Percentiles rank a stretch among this genome's conserved stretches.
phyloP scores from a whole-genome alignment of 2,329 filamentous ascomycete species.

The Xylariaceae sp. region DNA sequence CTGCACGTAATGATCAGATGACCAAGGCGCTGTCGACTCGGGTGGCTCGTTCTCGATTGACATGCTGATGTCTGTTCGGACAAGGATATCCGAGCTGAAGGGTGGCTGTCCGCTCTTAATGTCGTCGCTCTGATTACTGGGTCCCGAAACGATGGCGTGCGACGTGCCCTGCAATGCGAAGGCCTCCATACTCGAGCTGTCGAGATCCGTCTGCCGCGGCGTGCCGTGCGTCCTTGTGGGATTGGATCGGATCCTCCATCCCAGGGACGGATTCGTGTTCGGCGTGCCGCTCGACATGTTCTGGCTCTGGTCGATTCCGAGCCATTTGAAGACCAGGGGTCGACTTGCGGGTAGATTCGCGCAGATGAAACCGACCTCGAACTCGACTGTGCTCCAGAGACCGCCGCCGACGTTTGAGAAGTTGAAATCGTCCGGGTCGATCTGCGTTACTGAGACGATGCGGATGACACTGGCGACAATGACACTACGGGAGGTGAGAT shows the following conservation, averaged over 20 bases:
- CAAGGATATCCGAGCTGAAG: conserved; percentile 25
- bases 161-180: conserved; percentile 20
- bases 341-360: conserved; percentile 27
- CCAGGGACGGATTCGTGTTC: conserved; percentile 25
- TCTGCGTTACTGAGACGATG: conserved; percentile 27
- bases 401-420: conserved; percentile 27
- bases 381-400: conserved; percentile 30
- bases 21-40: conserved; percentile 10
- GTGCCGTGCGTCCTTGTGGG: conserved; percentile 22
- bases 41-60: conserved; percentile 21
- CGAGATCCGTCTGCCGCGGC: conserved; percentile 20
- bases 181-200: conserved; percentile 26
- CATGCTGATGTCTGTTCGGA: conserved; percentile 27
- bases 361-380: conserved; percentile 30
- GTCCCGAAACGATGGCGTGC: conserved; percentile 12
- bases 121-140: conserved; percentile 4
- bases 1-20: conserved; percentile 20
- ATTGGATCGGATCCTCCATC: conserved; percentile 19
- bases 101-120: conserved; percentile 11
- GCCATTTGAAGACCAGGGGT: conserved; percentile 25
- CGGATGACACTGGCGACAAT: conserved; percentile 29
- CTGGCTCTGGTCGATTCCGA: conserved; percentile 17
- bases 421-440: conserved; percentile 26
- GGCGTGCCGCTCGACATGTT: conserved; percentile 18
- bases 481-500: conserved; percentile 20